A percentile compares a stretch with the other conserved stretches of the same genome.
These are phyloP conservation scores for Erysimum cheiri DNA, from an alignment of 441 rosid genomes.

Conservation along the genomic window DNA sequence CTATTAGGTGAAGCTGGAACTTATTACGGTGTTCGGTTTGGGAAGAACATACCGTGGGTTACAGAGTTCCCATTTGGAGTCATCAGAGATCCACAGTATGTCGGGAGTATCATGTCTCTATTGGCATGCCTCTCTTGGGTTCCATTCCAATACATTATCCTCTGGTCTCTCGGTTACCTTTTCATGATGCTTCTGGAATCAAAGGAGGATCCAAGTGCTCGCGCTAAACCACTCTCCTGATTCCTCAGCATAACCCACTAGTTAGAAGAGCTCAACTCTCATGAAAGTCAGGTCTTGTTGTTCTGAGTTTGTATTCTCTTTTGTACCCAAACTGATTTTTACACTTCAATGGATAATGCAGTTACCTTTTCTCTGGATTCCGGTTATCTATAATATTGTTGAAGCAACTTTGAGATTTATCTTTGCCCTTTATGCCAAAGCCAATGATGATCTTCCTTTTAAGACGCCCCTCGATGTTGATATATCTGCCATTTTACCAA, in stretches of 20 bases:
- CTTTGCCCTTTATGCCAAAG: not conserved
- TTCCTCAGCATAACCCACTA: constrained; percentile 4
- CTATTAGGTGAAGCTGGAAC: constrained; percentile 89
- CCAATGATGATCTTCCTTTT: not conserved
- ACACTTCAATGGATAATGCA: constrained; percentile 15
- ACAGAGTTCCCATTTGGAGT: constrained; percentile 87
- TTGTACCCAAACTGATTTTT: constrained; percentile 20
- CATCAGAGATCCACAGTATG: constrained; percentile 86
- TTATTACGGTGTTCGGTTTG: constrained; percentile 90
- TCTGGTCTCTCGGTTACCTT: constrained; percentile 78
- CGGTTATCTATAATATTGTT: constrained; percentile 1
- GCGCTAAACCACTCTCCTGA: constrained; percentile 68
- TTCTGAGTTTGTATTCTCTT: constrained; percentile 8
- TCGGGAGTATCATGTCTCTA: constrained; percentile 87
- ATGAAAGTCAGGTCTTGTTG: constrained; percentile 9
- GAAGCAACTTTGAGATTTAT: constrained; percentile 15
- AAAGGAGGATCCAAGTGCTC: constrained; percentile 65
- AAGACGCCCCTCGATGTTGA: not conserved
- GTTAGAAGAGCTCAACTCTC: constrained; percentile 15
- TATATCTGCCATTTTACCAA: not conserved
- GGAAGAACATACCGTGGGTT: constrained; percentile 83
- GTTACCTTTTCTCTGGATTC: not conserved
- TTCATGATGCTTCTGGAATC: constrained; percentile 77
- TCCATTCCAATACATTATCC: constrained; percentile 76
- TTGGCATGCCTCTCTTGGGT: constrained; percentile 80